Evolutionary conservation across 805 yeast species (phyloP).

Genomic region (Jamesozyma spencerorum): DNA sequence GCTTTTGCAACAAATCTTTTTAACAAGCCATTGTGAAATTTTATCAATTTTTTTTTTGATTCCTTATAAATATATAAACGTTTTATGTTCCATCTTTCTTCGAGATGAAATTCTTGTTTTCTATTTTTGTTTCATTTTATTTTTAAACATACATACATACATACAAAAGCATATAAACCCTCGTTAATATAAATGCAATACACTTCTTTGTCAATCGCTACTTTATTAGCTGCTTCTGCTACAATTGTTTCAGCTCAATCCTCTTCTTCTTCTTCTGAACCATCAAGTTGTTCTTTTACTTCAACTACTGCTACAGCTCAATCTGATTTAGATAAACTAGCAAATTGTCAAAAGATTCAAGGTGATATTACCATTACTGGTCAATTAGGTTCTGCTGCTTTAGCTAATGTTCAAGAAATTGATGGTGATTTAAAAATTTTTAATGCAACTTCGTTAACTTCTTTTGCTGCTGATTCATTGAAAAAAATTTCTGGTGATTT

Average conservation of each 20-base stretch:
- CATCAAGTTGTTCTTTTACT: conserved; percentile 52
- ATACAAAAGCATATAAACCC: too few species aligned
- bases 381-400: conserved; percentile 49
- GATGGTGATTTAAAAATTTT: conserved; percentile 63
- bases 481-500: conserved; percentile 66
- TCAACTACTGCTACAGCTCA: conserved; percentile 70
- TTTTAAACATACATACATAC: too few species aligned
- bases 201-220: conserved; percentile 40
- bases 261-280: conserved; percentile 10
- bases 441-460: conserved; percentile 53
- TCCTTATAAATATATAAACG: too few species aligned
- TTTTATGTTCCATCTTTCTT: too few species aligned
- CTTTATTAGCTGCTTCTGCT: conserved; percentile 43
- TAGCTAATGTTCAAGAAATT: conserved; percentile 67
- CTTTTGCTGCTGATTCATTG: conserved; percentile 71
- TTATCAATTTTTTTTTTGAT: too few species aligned
- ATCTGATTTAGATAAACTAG: conserved; percentile 61
- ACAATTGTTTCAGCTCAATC: conserved; percentile 27
- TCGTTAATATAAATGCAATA: conserved; percentile 37
- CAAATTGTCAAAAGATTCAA: conserved; percentile 66
- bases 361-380: conserved; percentile 72
- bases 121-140: too few species aligned
- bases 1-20: too few species aligned
- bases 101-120: too few species aligned
- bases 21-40: too few species aligned